These are phyloP conservation scores for Boletus rubropictus DNA, from an alignment of 768 basidiomycete genomes.

Conservation along the genomic window DNA sequence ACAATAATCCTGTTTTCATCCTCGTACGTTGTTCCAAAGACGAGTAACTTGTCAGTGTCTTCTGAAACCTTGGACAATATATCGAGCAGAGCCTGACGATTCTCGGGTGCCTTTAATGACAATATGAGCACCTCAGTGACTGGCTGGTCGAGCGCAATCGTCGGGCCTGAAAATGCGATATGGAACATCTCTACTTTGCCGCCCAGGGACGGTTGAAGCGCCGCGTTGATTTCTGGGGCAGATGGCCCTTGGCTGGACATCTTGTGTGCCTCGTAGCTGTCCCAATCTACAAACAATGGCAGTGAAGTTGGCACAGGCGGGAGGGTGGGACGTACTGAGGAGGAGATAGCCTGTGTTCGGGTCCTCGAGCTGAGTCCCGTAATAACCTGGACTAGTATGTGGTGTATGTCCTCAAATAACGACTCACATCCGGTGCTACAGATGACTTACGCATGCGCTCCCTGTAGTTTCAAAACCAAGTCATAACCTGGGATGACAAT, in stretches of 20 bases:
- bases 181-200: constrained; percentile 16
- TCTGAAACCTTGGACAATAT: constrained; percentile 13
- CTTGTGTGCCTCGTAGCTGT: constrained; percentile 20
- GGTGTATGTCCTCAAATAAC: neutral
- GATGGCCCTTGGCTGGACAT: constrained; percentile 1
- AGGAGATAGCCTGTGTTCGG: constrained; percentile 10
- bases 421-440: neutral
- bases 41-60: constrained; percentile 2
- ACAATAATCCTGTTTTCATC: constrained; percentile 18
- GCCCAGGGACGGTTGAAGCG: constrained; percentile 4
- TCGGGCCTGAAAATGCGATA: constrained; percentile 15
- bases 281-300: constrained; percentile 22
- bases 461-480: constrained; percentile 6
- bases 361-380: constrained; percentile 19
- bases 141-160: constrained; percentile 16
- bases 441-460: constrained; percentile 12
- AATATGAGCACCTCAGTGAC: constrained; percentile 21
- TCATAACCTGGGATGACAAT: constrained; percentile 4
- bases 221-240: constrained; percentile 2
- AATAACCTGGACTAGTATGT: constrained; percentile 12
- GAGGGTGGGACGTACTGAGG: constrained; percentile 12
- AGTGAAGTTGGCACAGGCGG: neutral
- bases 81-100: constrained; percentile 14
- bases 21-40: constrained; percentile 19
- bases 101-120: constrained; percentile 20